These are phyloP conservation scores for Closterium sp. DNA, from an alignment of 139 green algal genomes.

Conservation along the genomic window DNA sequence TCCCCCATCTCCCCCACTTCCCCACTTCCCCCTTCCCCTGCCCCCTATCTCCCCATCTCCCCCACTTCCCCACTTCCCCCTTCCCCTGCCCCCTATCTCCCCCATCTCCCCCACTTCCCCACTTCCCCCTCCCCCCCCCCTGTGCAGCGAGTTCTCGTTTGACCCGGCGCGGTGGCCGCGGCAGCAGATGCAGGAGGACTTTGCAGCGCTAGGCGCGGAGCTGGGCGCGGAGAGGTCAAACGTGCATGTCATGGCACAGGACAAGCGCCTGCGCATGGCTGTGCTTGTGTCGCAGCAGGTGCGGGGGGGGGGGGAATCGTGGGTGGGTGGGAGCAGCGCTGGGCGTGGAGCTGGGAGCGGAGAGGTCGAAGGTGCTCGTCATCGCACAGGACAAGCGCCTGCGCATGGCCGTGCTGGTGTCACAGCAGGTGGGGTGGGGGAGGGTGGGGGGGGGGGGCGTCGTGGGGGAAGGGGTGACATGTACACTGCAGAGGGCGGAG, in stretches of 20 bases:
- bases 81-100: background rate
- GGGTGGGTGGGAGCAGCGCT: too few species aligned
- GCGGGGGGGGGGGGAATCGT: background rate
- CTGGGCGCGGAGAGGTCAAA: conserved; percentile 16
- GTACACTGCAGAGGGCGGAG: background rate
- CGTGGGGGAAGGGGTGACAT: background rate
- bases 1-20: conserved; percentile 8
- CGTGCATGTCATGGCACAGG: conserved; percentile 9
- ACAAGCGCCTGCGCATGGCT: conserved; percentile 29
- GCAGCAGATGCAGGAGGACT: conserved; percentile 29
- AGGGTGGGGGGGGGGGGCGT: background rate
- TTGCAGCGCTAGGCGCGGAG: conserved; percentile 14
- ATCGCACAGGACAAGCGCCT: background rate
- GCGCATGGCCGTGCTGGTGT: conserved; percentile 35
- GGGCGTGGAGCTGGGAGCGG: background rate
- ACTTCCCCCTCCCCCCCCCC: too few species aligned
- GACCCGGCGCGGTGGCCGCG: conserved; percentile 27
- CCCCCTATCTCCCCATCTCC: too few species aligned
- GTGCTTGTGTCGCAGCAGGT: conserved; percentile 39
- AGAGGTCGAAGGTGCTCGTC: conserved; percentile 1
- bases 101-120: background rate
- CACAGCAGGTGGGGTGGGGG: conserved; percentile 23
- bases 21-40: background rate
- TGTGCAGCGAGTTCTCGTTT: conserved; percentile 39
- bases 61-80: too few species aligned